A percentile compares a stretch with the other conserved stretches of the same genome.
Conservation (phyloP, 805 yeast genomes). For the Suhomyces tanzawaensis region DNA sequence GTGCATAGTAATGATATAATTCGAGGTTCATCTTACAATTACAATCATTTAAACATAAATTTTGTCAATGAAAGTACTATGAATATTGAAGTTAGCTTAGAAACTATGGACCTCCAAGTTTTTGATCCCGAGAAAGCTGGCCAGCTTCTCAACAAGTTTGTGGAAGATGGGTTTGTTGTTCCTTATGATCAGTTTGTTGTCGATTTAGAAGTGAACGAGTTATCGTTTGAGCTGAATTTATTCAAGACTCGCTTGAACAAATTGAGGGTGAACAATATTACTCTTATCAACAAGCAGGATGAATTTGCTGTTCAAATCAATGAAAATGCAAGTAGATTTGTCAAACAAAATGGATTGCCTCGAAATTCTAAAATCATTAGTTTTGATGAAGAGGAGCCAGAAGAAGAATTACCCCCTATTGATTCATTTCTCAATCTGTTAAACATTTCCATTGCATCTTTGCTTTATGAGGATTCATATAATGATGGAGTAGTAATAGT, state of each 20-base stretch:
- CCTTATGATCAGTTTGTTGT: background rate
- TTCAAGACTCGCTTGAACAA: slow-evolving; percentile 3
- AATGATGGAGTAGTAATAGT: slow-evolving; percentile 20
- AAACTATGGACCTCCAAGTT: slow-evolving; percentile 10
- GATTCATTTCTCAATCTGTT: slow-evolving; percentile 8
- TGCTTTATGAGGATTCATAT: slow-evolving; percentile 26
- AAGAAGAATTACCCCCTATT: background rate
- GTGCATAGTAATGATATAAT: slow-evolving; percentile 3
- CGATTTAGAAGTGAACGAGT: slow-evolving; percentile 14
- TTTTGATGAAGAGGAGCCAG: background rate
- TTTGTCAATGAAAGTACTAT: background rate
- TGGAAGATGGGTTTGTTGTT: background rate
- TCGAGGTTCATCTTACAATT: slow-evolving; percentile 10
- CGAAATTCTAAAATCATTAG: background rate
- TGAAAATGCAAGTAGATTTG: background rate
- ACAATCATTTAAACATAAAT: slow-evolving; percentile 4
- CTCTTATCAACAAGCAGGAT: background rate
- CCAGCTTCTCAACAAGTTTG: slow-evolving; percentile 9
- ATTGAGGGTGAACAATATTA: slow-evolving; percentile 7
- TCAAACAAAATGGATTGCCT: background rate
- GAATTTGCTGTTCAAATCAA: background rate
- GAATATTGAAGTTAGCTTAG: slow-evolving; percentile 1
- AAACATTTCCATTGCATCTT: slow-evolving; percentile 12
- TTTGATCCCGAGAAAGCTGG: slow-evolving; percentile 15
- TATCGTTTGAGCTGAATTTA: slow-evolving; percentile 9